Conservation (phyloP, 176 grass and related monocot species). For the Phoenix roebelenii region DNA sequence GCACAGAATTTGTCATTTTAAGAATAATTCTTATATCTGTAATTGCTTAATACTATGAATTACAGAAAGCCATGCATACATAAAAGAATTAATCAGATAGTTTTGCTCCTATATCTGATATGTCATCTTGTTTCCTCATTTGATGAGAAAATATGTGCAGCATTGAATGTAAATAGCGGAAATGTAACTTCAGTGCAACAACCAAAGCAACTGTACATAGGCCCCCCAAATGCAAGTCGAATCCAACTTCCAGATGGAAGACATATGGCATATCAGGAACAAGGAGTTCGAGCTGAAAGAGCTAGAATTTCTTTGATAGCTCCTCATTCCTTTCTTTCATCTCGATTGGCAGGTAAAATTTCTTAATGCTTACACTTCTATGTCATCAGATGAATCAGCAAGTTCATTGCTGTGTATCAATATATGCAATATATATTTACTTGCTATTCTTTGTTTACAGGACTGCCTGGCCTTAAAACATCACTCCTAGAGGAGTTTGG, state of each 20-base stretch:
- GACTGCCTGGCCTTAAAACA: conserved; percentile 68
- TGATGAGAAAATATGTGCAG: not conserved
- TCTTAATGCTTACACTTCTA: not conserved
- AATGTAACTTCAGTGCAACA: not conserved
- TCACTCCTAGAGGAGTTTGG: conserved; percentile 88
- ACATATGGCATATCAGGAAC: conserved; percentile 6
- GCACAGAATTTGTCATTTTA: no score
- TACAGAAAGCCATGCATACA: no score
- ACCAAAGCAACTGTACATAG: conserved; percentile 14
- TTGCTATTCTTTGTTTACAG: conserved; percentile 29
- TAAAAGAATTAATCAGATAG: no score
- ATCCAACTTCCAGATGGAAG: conserved; percentile 15
- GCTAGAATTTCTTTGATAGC: conserved; percentile 15
- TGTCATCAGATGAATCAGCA: no score
- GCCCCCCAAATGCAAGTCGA: conserved; percentile 8
- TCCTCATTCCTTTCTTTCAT: conserved; percentile 19
- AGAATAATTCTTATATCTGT: no score
- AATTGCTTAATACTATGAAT: no score
- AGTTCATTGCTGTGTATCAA: not conserved
- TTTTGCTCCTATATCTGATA: no score
- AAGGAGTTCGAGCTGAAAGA: conserved; percentile 5
- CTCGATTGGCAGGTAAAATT: conserved; percentile 5
- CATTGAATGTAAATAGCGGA: conserved; percentile 2
- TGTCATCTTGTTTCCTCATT: conserved; percentile 38
- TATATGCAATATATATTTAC: not conserved